These are phyloP conservation scores for Cucurbita ficifolia DNA, from an alignment of 306 rosid species.

Conservation along the genomic window DNA sequence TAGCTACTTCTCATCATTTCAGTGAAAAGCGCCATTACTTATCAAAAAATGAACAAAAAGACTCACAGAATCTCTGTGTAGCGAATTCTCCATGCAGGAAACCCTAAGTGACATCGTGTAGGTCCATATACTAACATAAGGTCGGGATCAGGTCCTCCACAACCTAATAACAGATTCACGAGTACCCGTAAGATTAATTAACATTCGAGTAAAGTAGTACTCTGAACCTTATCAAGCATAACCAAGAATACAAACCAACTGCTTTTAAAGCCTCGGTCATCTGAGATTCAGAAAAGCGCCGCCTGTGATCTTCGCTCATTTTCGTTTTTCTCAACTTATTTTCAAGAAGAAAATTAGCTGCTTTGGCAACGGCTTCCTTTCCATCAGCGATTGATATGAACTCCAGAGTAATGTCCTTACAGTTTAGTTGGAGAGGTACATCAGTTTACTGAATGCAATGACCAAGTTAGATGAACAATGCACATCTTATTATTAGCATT, in stretches of 20 bases:
- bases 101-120: constrained; percentile 81
- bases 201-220: constrained; percentile 6
- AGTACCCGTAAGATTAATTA: constrained; percentile 1
- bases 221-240: constrained; percentile 12
- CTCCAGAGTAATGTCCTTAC: constrained; percentile 39
- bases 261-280: constrained; percentile 53
- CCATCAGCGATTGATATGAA: constrained; percentile 57
- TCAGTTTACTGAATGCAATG: constrained; percentile 35
- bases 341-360: constrained; percentile 53
- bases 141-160: constrained; percentile 68
- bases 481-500: background rate
- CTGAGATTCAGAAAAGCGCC: constrained; percentile 32
- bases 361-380: constrained; percentile 64
- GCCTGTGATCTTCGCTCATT: constrained; percentile 23
- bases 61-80: constrained; percentile 86
- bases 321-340: constrained; percentile 30
- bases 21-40: background rate
- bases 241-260: constrained; percentile 46
- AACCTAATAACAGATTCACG: constrained; percentile 29
- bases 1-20: background rate
- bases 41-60: background rate
- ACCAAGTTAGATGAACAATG: constrained; percentile 16
- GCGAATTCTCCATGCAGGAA: constrained; percentile 83
- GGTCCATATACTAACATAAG: constrained; percentile 81
- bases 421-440: constrained; percentile 17